Evolutionary conservation across 2,329 filamentous ascomycete genomes (phyloP).

Genomic region (Bipolaris victoriae): DNA sequence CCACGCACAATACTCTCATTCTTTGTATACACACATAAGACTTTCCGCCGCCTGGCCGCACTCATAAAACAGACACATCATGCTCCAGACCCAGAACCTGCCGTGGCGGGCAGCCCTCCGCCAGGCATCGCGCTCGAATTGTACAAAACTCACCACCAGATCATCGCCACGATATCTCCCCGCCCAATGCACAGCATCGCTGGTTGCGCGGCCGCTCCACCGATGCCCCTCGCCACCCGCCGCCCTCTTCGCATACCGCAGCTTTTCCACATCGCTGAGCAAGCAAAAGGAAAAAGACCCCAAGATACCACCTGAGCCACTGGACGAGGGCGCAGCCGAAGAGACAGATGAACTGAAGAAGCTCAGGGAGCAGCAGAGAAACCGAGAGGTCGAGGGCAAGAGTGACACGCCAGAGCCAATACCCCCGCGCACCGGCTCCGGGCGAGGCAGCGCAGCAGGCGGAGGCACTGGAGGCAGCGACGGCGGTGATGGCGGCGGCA

Average conservation of each 20-base stretch:
- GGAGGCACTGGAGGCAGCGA: constrained; percentile 52
- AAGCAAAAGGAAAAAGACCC: constrained; percentile 64
- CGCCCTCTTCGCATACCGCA: constrained; percentile 43
- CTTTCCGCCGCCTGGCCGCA: constrained; percentile 11
- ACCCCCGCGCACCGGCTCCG: constrained; percentile 60
- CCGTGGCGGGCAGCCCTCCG: constrained; percentile 69
- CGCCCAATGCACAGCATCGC: constrained; percentile 39
- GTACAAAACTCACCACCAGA: constrained; percentile 40
- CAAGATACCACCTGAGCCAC: constrained; percentile 54
- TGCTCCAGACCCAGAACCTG: constrained; percentile 69
- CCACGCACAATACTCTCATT: constrained; percentile 3
- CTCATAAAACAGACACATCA: constrained; percentile 38
- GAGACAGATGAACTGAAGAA: constrained; percentile 52
- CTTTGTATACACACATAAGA: constrained; percentile 7
- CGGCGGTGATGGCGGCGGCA: constrained; percentile 65
- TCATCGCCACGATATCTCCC: constrained; percentile 35
- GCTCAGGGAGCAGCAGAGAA: constrained; percentile 52
- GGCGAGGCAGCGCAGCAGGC: constrained; percentile 65
- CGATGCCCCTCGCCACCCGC: constrained; percentile 39
- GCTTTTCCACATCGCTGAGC: constrained; percentile 51
- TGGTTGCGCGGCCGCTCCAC: constrained; percentile 30
- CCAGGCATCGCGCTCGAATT: constrained; percentile 53
- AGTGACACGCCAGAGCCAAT: constrained; percentile 58
- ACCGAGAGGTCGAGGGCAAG: constrained; percentile 51
- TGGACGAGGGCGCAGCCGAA: constrained; percentile 50